Evolutionary conservation across 345 rosid species (phyloP).

Genomic region (Anacardium occidentale): DNA sequence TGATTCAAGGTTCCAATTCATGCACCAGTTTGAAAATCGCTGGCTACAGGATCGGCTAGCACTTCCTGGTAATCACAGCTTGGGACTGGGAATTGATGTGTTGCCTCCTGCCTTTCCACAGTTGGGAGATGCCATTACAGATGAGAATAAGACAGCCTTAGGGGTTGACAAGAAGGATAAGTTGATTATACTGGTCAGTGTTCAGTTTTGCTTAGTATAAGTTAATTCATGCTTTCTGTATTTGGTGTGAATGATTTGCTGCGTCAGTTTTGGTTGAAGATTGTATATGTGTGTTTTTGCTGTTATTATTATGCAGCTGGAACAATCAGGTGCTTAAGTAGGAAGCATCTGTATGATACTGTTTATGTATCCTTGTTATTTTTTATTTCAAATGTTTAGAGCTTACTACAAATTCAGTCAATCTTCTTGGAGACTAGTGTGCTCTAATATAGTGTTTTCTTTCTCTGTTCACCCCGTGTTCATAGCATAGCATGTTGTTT

Average conservation of each 20-base stretch:
- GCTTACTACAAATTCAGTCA: neutral
- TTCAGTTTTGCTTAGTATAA: neutral
- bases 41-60: neutral
- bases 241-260: neutral
- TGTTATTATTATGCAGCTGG: slow-evolving; percentile 1
- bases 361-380: neutral
- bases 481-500: neutral
- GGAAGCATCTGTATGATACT: neutral
- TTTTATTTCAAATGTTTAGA: neutral
- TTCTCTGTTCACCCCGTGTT: neutral
- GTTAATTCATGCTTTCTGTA: neutral
- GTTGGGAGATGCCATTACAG: slow-evolving; percentile 1
- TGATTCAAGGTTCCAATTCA: slow-evolving; percentile 19
- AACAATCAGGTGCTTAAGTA: neutral
- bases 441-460: neutral
- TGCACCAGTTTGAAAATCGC: slow-evolving; percentile 8
- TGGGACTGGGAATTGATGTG: neutral
- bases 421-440: neutral
- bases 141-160: slow-evolving; percentile 13
- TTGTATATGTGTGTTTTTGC: neutral
- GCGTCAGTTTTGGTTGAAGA: neutral
- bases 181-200: slow-evolving; percentile 45
- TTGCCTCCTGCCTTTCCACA: neutral
- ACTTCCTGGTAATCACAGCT: slow-evolving; percentile 10
- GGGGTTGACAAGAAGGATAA: slow-evolving; percentile 34